Percentiles rank a stretch among this genome's conserved stretches.
These are phyloP conservation scores for Posidonia australis DNA, from an alignment of 106 monocot species.

Conservation along the genomic window DNA sequence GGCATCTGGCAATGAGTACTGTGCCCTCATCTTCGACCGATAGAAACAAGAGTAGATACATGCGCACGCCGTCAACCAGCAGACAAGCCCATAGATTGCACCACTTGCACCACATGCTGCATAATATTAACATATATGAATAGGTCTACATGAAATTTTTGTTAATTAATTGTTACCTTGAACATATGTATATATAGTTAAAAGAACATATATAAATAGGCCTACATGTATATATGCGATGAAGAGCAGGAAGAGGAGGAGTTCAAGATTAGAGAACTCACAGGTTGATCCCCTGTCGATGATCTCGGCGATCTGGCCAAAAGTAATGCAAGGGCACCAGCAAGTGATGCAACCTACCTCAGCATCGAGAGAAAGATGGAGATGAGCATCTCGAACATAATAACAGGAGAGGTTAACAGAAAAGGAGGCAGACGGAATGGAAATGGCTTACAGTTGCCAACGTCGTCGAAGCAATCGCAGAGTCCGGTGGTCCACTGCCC, in stretches of 20 bases:
- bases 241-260: neutral
- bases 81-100: constrained; percentile 7
- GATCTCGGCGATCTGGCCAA: constrained; percentile 31
- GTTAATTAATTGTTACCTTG: no score
- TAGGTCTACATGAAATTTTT: no score
- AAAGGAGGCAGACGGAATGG: no score
- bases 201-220: no score
- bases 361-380: no score
- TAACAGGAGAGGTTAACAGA: neutral
- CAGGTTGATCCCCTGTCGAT: constrained; percentile 11
- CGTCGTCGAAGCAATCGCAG: constrained; percentile 37
- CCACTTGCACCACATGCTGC: constrained; percentile 18
- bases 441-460: constrained; percentile 28
- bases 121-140: neutral
- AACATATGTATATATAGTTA: no score
- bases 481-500: constrained; percentile 39
- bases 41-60: constrained; percentile 20
- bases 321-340: constrained; percentile 23
- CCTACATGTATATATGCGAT: neutral
- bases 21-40: constrained; percentile 5
- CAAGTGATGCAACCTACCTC: constrained; percentile 12
- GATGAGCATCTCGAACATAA: neutral
- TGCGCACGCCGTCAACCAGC: constrained; percentile 4
- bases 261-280: neutral
- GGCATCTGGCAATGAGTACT: constrained; percentile 1